Evolutionary conservation across 1,284 basidiomycete species (phyloP).

Genomic region (Papiliotrema nemorosa): DNA sequence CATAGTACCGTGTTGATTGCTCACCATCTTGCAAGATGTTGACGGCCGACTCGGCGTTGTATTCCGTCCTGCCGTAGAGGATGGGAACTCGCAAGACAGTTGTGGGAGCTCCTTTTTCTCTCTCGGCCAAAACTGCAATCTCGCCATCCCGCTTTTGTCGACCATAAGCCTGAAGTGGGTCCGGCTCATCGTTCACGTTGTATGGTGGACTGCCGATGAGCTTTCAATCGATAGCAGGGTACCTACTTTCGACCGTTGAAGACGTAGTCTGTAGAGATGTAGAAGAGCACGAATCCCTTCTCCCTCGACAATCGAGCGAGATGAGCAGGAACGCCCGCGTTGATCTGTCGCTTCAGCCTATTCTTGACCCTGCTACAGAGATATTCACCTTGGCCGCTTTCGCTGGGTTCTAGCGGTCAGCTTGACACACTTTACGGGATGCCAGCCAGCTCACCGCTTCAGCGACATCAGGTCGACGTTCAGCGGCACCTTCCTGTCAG

Average conservation of each 20-base stretch:
- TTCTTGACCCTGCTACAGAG: too few species aligned
- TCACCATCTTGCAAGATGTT: constrained; percentile 50
- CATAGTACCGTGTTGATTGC: constrained; percentile 10
- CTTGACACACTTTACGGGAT: constrained; percentile 9
- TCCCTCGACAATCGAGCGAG: constrained; percentile 40
- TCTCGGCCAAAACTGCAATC: constrained; percentile 31
- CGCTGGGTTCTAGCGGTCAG: constrained; percentile 45
- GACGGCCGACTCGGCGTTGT: constrained; percentile 52
- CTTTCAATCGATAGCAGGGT: background rate
- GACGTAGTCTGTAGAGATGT: constrained; percentile 53
- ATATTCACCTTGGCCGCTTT: constrained; percentile 40
- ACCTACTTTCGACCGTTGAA: constrained; percentile 44
- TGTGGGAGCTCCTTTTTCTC: constrained; percentile 28
- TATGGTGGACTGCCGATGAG: constrained; percentile 49
- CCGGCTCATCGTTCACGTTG: constrained; percentile 46
- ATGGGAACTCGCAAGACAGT: constrained; percentile 51
- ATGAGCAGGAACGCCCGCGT: constrained; percentile 50
- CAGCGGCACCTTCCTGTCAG: constrained; percentile 46
- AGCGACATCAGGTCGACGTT: constrained; percentile 50
- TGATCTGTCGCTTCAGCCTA: constrained; percentile 35
- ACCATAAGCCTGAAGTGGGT: constrained; percentile 54
- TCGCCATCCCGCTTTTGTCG: constrained; percentile 46
- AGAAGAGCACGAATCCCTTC: constrained; percentile 48
- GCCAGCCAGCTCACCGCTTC: constrained; percentile 30
- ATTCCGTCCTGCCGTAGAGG: constrained; percentile 49